A percentile compares a stretch with the other conserved stretches of the same genome.
Conservation (phyloP, 176 grass and related monocot species). For the Luzula sylvatica region DNA sequence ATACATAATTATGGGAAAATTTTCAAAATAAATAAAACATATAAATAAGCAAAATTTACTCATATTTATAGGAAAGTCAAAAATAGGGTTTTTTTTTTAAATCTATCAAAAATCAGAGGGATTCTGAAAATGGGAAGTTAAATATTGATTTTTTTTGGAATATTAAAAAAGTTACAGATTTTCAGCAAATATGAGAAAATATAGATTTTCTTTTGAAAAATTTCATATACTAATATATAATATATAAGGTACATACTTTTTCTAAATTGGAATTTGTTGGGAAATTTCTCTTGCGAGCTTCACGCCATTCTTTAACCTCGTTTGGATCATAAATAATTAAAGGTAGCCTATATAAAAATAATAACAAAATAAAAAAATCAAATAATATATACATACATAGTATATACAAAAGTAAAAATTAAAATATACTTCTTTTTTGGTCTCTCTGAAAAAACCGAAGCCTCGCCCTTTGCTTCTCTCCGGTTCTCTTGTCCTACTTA, state of each 20-base stretch:
- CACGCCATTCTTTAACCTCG: constrained; percentile 77
- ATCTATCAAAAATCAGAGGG: no score
- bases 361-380: no score
- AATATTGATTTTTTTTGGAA: no score
- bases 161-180: no score
- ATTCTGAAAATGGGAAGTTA: no score
- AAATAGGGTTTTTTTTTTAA: no score
- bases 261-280: constrained; percentile 48
- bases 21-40: background rate
- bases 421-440: constrained; percentile 1
- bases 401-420: constrained; percentile 7
- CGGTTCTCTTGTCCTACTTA: background rate
- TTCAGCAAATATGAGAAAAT: no score
- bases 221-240: constrained; percentile 4
- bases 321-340: constrained; percentile 53
- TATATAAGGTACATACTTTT: constrained; percentile 30
- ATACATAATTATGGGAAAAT: constrained; percentile 7
- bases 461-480: background rate
- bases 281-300: constrained; percentile 79
- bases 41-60: no score
- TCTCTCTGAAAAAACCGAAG: background rate
- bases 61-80: no score
- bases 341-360: constrained; percentile 24
- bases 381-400: background rate
- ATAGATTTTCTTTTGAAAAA: no score